These are phyloP conservation scores for Cytospora piceicola DNA, from an alignment of 2,329 filamentous ascomycete genomes.

Conservation along the genomic window DNA sequence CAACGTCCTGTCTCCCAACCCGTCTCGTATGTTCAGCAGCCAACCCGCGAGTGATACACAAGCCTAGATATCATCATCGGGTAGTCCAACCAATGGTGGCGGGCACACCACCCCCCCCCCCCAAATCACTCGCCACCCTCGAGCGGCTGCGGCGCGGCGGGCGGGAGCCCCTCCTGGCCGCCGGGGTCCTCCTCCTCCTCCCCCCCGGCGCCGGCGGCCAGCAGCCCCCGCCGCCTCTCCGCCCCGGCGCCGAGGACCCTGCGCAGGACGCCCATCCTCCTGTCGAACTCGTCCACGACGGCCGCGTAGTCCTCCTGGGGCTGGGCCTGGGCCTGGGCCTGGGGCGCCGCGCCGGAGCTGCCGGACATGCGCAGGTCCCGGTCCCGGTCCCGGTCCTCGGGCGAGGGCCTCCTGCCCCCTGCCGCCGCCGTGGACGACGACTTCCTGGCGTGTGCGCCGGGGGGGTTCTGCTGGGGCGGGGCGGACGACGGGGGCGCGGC, in stretches of 20 bases:
- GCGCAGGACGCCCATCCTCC: slow-evolving; percentile 58
- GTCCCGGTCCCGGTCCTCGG: slow-evolving; percentile 25
- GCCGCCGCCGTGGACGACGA: slow-evolving; percentile 23
- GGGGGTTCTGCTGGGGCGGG: not conserved
- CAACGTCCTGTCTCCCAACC: not conserved
- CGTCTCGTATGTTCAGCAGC: not conserved
- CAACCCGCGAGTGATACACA: not conserved
- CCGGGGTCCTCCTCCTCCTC: slow-evolving; percentile 29
- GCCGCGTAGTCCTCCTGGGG: slow-evolving; percentile 47
- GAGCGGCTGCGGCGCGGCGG: slow-evolving; percentile 16
- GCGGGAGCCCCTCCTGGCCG: slow-evolving; percentile 18
- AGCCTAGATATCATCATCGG: no score
- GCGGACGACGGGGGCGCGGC: not conserved
- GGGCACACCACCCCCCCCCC: not conserved
- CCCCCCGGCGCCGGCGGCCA: slow-evolving; percentile 36
- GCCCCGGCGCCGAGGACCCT: slow-evolving; percentile 58
- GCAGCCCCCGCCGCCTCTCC: slow-evolving; percentile 44
- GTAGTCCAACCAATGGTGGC: no score
- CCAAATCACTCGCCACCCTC: not conserved
- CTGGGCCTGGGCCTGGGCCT: not conserved
- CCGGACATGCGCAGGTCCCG: slow-evolving; percentile 22
- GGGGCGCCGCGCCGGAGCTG: slow-evolving; percentile 12
- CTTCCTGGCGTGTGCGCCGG: slow-evolving; percentile 36
- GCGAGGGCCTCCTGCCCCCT: slow-evolving; percentile 25
- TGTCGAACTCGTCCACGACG: slow-evolving; percentile 61